Conservation (phyloP, 2,329 filamentous ascomycete species). For the Diaporthe ilicicola region DNA sequence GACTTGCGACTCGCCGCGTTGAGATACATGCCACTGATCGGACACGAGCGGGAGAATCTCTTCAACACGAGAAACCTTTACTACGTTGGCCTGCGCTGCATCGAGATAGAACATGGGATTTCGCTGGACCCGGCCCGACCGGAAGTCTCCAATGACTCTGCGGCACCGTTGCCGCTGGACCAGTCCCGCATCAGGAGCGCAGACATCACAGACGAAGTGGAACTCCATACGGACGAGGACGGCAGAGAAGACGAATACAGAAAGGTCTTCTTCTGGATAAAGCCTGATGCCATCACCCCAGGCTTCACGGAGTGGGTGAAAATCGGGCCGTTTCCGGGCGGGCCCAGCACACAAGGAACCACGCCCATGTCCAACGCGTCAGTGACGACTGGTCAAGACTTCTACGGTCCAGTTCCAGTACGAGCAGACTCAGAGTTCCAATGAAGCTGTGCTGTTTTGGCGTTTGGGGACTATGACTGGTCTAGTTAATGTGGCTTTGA, state of each 20-base stretch:
- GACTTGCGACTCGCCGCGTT: slow-evolving; percentile 49
- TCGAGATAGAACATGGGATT: slow-evolving; percentile 47
- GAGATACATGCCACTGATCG: slow-evolving; percentile 43
- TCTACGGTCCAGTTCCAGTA: not conserved
- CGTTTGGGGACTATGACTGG: not conserved
- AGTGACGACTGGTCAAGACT: no score
- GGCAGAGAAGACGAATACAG: slow-evolving; percentile 1
- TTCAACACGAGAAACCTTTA: slow-evolving; percentile 47
- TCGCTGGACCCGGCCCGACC: slow-evolving; percentile 30
- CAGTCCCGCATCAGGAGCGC: slow-evolving; percentile 13
- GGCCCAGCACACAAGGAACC: not conserved
- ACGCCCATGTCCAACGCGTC: not conserved
- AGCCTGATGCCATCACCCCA: slow-evolving; percentile 8
- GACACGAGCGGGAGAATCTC: slow-evolving; percentile 47
- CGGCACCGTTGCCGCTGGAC: slow-evolving; percentile 11
- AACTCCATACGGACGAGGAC: not conserved
- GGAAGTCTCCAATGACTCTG: not conserved
- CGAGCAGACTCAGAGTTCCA: not conserved
- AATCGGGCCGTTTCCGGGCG: not conserved
- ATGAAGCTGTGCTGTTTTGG: not conserved
- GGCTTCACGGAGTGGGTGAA: slow-evolving; percentile 27
- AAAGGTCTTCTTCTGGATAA: slow-evolving; percentile 24
- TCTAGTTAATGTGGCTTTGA: not conserved
- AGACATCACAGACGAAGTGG: slow-evolving; percentile 20
- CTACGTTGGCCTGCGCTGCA: slow-evolving; percentile 42